A percentile compares a stretch with the other conserved stretches of the same genome.
Conservation (phyloP, 495 filamentous ascomycete genomes). For the Niebla homalea region DNA sequence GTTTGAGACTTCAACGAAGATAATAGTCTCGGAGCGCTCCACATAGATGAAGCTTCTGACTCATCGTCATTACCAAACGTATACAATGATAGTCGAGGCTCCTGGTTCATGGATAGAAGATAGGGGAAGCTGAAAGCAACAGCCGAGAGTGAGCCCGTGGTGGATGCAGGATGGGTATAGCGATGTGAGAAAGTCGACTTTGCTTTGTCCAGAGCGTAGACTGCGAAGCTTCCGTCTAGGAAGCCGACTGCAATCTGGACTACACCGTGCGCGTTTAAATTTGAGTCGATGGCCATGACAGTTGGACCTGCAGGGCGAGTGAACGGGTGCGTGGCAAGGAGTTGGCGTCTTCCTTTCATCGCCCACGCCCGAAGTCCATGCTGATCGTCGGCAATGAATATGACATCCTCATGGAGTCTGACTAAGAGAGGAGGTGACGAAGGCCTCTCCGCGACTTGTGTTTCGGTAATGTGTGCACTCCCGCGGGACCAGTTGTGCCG, state of each 20-base stretch:
- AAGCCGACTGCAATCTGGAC: constrained; percentile 61
- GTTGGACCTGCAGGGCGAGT: constrained; percentile 39
- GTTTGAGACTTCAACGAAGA: constrained; percentile 74
- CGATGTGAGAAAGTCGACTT: constrained; percentile 29
- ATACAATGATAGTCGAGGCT: constrained; percentile 64
- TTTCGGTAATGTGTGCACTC: constrained; percentile 64
- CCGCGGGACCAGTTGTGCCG: constrained; percentile 87
- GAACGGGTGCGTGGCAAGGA: constrained; percentile 34
- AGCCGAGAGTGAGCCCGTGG: constrained; percentile 55
- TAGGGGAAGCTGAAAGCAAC: constrained; percentile 67
- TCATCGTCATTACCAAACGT: constrained; percentile 30
- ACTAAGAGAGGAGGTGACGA: constrained; percentile 48
- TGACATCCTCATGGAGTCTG: constrained; percentile 57
- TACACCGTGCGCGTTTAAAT: constrained; percentile 20
- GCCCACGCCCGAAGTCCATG: constrained; percentile 69
- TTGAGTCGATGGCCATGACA: constrained; percentile 49
- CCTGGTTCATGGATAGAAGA: constrained; percentile 59
- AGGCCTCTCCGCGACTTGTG: constrained; percentile 46
- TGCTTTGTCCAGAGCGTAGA: constrained; percentile 46
- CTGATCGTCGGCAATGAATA: constrained; percentile 61
- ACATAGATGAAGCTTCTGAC: not conserved
- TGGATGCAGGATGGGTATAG: constrained; percentile 41
- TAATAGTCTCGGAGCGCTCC: constrained; percentile 44
- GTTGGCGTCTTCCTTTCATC: constrained; percentile 40
- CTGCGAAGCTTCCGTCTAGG: constrained; percentile 54